Conservation (phyloP, 768 basidiomycete genomes). For the Dentipellis sp. region DNA sequence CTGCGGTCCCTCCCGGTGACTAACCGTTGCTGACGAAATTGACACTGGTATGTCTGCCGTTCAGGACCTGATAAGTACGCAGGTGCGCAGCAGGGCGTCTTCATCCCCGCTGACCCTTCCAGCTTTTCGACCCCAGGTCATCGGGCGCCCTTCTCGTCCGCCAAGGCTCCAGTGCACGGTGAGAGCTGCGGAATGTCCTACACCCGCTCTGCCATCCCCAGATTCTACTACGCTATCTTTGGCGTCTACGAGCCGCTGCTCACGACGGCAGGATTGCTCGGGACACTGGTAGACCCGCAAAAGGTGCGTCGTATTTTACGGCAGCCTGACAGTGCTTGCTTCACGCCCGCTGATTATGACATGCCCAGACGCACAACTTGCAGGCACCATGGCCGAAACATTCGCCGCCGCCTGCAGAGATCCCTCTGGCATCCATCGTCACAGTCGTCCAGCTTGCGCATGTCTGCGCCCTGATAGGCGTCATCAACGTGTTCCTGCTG, state of each 20-base stretch:
- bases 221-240: slow-evolving; percentile 66
- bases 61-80: neutral
- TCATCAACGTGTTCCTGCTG: slow-evolving; percentile 62
- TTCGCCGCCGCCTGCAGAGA: slow-evolving; percentile 34
- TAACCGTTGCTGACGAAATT: neutral
- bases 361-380: slow-evolving; percentile 51
- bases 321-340: slow-evolving; percentile 4
- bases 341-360: neutral
- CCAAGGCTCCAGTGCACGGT: too few species aligned
- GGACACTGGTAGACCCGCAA: slow-evolving; percentile 56
- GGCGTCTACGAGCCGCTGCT: slow-evolving; percentile 67
- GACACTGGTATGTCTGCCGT: neutral
- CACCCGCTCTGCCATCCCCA: slow-evolving; percentile 55
- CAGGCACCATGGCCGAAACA: slow-evolving; percentile 66
- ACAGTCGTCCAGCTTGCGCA: slow-evolving; percentile 71
- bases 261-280: slow-evolving; percentile 55
- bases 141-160: too few species aligned
- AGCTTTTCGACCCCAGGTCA: too few species aligned
- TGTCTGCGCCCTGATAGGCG: slow-evolving; percentile 65
- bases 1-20: neutral
- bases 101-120: neutral
- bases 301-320: slow-evolving; percentile 32
- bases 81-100: neutral
- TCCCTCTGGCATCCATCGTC: slow-evolving; percentile 57
- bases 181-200: slow-evolving; percentile 24